These are phyloP conservation scores for Cicer judaicum DNA, from an alignment of 306 rosid species.

Conservation along the genomic window DNA sequence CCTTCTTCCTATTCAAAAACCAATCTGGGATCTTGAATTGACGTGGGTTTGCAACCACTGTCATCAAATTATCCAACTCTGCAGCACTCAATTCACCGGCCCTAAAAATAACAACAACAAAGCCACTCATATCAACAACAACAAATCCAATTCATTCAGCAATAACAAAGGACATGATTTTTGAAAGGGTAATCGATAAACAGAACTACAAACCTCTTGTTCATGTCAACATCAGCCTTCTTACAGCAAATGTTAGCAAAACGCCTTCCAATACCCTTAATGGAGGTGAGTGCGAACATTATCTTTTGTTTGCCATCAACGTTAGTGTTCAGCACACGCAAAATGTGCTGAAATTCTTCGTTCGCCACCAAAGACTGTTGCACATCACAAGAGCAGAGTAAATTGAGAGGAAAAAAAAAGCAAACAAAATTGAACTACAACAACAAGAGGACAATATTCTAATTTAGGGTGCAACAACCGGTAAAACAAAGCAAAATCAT, in stretches of 20 bases:
- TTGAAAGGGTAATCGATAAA: not conserved
- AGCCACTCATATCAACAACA: not conserved
- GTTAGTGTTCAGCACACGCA: constrained; percentile 63
- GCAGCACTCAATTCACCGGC: constrained; percentile 66
- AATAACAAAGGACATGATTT: not conserved
- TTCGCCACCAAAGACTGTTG: constrained; percentile 60
- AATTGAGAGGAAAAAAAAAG: no score
- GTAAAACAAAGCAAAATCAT: no score
- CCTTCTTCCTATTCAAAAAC: constrained; percentile 65
- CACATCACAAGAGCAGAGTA: not conserved
- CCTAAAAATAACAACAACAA: constrained; percentile 31
- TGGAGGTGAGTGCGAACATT: constrained; percentile 60
- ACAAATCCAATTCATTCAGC: not conserved
- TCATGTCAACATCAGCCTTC: constrained; percentile 65
- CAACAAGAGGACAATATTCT: no score
- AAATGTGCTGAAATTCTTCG: constrained; percentile 63
- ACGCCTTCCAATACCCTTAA: constrained; percentile 62
- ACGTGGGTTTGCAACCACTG: constrained; percentile 56
- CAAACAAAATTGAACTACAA: no score
- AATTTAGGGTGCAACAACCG: no score
- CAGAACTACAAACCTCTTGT: constrained; percentile 47
- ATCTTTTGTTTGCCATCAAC: constrained; percentile 68
- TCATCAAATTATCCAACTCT: constrained; percentile 59
- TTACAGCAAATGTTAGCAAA: constrained; percentile 57
- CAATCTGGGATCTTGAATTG: constrained; percentile 64